Evolutionary conservation across 495 filamentous ascomycete species (phyloP), one percentile per base, ranked within the genome.

Genomic region (Penicillium soppii): DNA sequence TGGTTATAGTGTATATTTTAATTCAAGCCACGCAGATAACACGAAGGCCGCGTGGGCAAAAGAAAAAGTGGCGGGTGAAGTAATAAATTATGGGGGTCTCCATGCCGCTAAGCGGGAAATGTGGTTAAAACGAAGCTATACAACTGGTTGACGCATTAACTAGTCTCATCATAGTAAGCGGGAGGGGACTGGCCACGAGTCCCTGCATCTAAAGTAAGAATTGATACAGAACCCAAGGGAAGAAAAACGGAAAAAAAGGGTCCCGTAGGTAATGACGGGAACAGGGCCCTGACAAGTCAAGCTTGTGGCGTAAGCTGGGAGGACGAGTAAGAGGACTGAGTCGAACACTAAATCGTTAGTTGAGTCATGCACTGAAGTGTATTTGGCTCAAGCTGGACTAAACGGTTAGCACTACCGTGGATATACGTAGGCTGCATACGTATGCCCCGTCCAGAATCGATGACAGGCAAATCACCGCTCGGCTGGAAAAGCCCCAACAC

Each of bases 341-440:
- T 35, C 40, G 42, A 43, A 43, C 39, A 43, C 43, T 51, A 52
- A 39, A 47, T 20, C 41, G 32, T 22, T 41, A 52, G 58, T 40
- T 7, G 22, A 50, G 25, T 9, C 36, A 29, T 44, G 47, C 43
- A 40, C 41, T 4, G 49, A 56, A 47, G 51, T 29, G 48, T 40
- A 37, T 47, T 50, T 16, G 49, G 3, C 49, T 51, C 25, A 43
- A 63, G 50, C 30, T n/a, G 41, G 41, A 37, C 35, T 61, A 46
- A 50, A 40, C 49, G 37, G 22, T 39, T 49, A 30, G 35, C 29
- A 27, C 29, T 43, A 32, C 29, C 39, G 48, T 52, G 50, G 49
- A 59, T 57, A 58, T 63, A 62, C 59, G 62, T 63, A 60, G 53
- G 25, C 59, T 43, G 62, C 59, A 53, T 60, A 65, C 62, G 62